These are phyloP conservation scores for Blepharisma japonicum DNA, from an alignment of 73 alveolate species.

Conservation along the genomic window DNA sequence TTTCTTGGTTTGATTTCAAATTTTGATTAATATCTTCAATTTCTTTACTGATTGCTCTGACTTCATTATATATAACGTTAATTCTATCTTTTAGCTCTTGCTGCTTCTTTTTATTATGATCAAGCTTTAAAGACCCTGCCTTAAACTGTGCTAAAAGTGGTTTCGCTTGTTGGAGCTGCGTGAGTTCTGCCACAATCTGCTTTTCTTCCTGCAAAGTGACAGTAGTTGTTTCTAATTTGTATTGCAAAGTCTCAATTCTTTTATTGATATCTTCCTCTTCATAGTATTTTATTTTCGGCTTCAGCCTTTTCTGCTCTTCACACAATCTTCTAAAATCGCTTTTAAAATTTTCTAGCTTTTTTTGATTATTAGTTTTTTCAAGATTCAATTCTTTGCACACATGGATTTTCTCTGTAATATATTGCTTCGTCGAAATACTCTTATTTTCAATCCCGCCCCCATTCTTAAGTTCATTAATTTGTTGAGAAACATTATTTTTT, in stretches of 20 bases:
- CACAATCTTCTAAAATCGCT: not conserved
- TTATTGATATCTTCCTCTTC: slow-evolving; percentile 10
- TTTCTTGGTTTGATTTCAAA: not conserved
- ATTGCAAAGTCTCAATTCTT: not conserved
- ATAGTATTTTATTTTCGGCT: not conserved
- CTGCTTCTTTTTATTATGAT: slow-evolving; percentile 22
- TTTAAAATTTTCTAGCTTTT: not conserved
- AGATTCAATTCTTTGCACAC: not conserved
- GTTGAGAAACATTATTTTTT: not conserved
- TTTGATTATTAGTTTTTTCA: not conserved
- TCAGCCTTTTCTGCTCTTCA: slow-evolving; percentile 18
- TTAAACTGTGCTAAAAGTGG: slow-evolving; percentile 13
- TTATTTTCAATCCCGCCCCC: slow-evolving; percentile 2
- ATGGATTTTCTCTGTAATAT: not conserved
- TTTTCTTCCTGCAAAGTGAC: slow-evolving; percentile 27
- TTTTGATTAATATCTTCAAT: not conserved
- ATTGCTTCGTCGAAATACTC: not conserved
- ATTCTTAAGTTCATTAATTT: not conserved
- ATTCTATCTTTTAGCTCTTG: not conserved
- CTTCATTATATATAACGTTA: not conserved
- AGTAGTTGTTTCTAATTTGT: slow-evolving; percentile 28
- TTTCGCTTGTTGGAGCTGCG: not conserved
- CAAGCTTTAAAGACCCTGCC: not conserved
- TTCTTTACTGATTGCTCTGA: not conserved
- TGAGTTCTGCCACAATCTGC: not conserved